Evolutionary conservation across 164 flowering plant genomes (phyloP), one percentile per base, ranked within the genome.

Genomic region (Amborella trichopoda): DNA sequence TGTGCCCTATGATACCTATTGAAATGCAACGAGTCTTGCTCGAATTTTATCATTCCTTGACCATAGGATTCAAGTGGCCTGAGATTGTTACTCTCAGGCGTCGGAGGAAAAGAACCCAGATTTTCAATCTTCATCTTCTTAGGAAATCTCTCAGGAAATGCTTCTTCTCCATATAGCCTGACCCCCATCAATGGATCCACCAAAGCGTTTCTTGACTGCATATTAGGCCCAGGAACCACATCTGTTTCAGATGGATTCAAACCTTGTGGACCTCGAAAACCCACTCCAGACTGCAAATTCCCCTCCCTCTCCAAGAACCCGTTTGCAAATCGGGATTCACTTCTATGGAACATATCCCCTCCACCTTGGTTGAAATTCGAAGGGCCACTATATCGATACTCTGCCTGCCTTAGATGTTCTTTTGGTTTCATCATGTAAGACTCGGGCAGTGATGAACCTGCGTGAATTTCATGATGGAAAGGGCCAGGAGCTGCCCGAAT

Each of bases 1-100:
- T 40, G 53, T 14, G 41, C 53, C 3, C 97, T 94, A 45, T 84
- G 93, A 56, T 82, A 80, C 3, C 82, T 76, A 46, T 82, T 67
- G 67, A 84, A 54, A 62, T 66, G 72, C 75, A 84, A 68, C 43
- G 87, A 44, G 75, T 65, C 20, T 76, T 86, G 0, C 33, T 30
- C 0, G 55, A 63, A 2, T 42, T 11, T 32, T 44, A 52, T 8
- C 36, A n/a, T 9, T 28, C 34, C 36, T 41, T 55, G 34, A 21
- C 27, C 54, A 13, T 14, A 23, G 12, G 19, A 44, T 52, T 54
- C 33, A 23, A 37, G 22, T 33, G 12, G 39, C 23, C 14, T 2
- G 48, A 30, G 34, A 13, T 6, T 30, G 13, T 6, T 13, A 6
- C 13, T 13, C 6, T 6, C 34, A 30, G 41, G 45, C 17, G 26